These are phyloP conservation scores for Puccinia coronata DNA, from an alignment of 1,284 basidiomycete species.

Conservation along the genomic window DNA sequence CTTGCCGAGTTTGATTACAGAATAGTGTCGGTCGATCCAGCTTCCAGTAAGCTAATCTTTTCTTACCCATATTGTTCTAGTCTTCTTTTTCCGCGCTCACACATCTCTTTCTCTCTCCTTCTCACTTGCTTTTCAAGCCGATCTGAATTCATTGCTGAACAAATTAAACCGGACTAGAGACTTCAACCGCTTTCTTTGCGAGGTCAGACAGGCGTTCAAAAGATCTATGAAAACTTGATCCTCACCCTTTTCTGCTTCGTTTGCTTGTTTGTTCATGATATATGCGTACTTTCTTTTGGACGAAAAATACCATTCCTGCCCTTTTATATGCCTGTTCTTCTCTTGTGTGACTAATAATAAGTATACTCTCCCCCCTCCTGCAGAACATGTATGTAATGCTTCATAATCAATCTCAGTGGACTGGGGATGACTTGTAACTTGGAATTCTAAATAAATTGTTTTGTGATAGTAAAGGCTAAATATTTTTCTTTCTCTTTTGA, in stretches of 20 bases:
- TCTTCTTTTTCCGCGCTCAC: not conserved
- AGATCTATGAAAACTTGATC: conserved; percentile 1
- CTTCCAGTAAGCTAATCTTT: not conserved
- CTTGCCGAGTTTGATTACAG: conserved; percentile 10
- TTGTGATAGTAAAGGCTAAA: too few relatives aligned
- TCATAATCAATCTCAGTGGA: too few relatives aligned
- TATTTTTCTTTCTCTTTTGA: too few relatives aligned
- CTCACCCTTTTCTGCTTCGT: not conserved
- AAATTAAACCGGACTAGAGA: conserved; percentile 11
- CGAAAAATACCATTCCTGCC: too few relatives aligned
- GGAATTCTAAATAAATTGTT: too few relatives aligned
- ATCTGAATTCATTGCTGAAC: not conserved
- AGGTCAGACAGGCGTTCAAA: not conserved
- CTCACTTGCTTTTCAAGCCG: not conserved
- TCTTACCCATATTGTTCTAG: not conserved
- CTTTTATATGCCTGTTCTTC: too few relatives aligned
- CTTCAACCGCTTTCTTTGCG: conserved; percentile 12
- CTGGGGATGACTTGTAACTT: too few relatives aligned
- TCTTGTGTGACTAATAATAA: too few relatives aligned
- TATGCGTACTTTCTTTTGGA: too few relatives aligned
- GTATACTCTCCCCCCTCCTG: too few relatives aligned
- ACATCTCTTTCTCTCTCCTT: not conserved
- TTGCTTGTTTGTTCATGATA: not conserved
- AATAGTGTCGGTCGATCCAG: conserved; percentile 2
- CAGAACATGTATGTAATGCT: too few relatives aligned